phyloP scores from a whole-genome alignment of 768 basidiomycete species.

The Ramaria sp. region DNA sequence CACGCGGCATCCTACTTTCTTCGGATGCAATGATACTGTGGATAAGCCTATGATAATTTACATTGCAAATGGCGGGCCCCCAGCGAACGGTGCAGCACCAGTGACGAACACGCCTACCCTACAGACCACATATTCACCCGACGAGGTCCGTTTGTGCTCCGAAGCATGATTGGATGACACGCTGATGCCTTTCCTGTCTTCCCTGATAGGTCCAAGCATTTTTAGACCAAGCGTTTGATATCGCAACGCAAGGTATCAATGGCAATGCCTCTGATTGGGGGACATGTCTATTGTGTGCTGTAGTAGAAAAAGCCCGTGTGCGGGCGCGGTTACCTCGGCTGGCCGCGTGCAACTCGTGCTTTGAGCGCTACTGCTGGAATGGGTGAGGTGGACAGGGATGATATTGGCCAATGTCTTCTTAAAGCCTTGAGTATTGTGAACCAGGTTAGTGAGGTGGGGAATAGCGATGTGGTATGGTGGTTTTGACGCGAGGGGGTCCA shows the following conservation, averaged over 20 bases:
- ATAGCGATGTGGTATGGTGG: too few relatives aligned
- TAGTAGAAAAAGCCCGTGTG: constrained; percentile 35
- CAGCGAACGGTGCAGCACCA: constrained; percentile 24
- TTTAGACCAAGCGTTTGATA: constrained; percentile 33
- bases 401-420: too few relatives aligned
- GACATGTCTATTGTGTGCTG: constrained; percentile 40
- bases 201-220: constrained; percentile 26
- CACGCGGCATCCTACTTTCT: constrained; percentile 31
- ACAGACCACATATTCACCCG: neutral
- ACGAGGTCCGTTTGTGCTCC: neutral
- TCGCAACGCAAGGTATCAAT: constrained; percentile 34
- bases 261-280: constrained; percentile 32
- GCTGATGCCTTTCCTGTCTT: too few relatives aligned
- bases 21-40: constrained; percentile 27
- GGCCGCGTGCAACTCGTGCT: constrained; percentile 18
- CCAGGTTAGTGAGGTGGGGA: too few relatives aligned
- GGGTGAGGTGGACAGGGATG: constrained; percentile 3
- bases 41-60: constrained; percentile 43
- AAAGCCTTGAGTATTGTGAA: too few relatives aligned
- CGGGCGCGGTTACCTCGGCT: constrained; percentile 11
- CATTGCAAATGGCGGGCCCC: constrained; percentile 42
- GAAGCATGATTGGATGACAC: too few relatives aligned
- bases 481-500: too few relatives aligned
- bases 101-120: constrained; percentile 26
- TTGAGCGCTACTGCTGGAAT: constrained; percentile 23